A percentile compares a stretch with the other conserved stretches of the same genome.
phyloP scores from a whole-genome alignment of 805 yeast species.

The Ogataea siamensis region DNA sequence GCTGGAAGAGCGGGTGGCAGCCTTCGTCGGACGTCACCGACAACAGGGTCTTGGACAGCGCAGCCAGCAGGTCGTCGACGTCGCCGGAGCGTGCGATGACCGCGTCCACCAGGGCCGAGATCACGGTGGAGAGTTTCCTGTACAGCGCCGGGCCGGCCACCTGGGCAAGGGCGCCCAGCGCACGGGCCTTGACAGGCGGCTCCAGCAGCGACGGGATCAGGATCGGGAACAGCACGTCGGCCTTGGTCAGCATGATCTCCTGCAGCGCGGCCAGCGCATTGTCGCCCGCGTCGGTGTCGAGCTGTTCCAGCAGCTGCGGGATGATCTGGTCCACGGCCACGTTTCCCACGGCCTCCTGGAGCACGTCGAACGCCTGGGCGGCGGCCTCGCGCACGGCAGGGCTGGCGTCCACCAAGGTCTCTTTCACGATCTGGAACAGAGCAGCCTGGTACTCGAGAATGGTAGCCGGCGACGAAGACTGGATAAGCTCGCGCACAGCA shows the following conservation, averaged over 20 bases:
- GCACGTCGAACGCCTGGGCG: constrained; percentile 83
- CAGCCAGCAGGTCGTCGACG: constrained; percentile 40
- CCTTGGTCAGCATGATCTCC: constrained; percentile 87
- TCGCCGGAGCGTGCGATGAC: constrained; percentile 40
- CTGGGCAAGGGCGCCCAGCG: constrained; percentile 80
- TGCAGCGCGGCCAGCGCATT: constrained; percentile 83
- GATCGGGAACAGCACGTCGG: constrained; percentile 91
- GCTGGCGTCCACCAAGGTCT: constrained; percentile 73
- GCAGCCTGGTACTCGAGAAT: constrained; percentile 62
- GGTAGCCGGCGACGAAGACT: constrained; percentile 62
- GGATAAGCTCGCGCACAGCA: constrained; percentile 82
- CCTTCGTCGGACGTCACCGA: constrained; percentile 79
- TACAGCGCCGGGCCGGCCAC: constrained; percentile 85
- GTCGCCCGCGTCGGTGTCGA: constrained; percentile 55
- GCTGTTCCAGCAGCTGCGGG: constrained; percentile 74
- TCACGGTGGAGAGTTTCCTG: constrained; percentile 67
- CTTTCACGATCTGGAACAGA: constrained; percentile 73
- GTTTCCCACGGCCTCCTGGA: constrained; percentile 80
- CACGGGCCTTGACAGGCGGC: constrained; percentile 87
- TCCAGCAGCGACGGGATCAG: constrained; percentile 79
- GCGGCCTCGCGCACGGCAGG: constrained; percentile 84
- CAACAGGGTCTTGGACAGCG: constrained; percentile 68
- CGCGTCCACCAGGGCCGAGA: constrained; percentile 70
- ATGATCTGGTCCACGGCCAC: constrained; percentile 84
- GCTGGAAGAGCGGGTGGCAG: constrained; percentile 79